Conservation (phyloP, 2,329 filamentous ascomycete genomes). For the Sarocladium strictum region DNA sequence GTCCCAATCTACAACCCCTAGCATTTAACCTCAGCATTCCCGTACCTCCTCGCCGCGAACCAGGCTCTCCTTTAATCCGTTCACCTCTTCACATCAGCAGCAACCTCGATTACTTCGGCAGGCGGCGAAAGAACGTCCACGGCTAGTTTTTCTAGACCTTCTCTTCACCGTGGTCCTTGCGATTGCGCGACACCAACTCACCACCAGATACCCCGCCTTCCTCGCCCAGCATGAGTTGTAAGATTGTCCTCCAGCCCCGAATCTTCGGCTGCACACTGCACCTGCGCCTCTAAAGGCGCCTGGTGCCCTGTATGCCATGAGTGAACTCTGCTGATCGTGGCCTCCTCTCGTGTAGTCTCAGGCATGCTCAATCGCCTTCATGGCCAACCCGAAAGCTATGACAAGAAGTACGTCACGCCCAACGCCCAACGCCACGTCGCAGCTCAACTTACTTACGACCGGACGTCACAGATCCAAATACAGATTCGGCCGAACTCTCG, state of each 20-base stretch:
- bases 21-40: constrained; percentile 7
- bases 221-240: constrained; percentile 12
- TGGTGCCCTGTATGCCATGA: not conserved
- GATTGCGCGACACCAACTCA: not conserved
- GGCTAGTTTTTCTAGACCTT: not conserved
- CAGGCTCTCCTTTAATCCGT: not conserved
- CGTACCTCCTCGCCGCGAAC: not conserved
- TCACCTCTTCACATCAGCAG: not conserved
- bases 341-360: constrained; percentile 51
- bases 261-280: not conserved
- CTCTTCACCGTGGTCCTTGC: not conserved
- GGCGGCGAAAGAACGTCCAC: not conserved
- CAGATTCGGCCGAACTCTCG: constrained; percentile 85
- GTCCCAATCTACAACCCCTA: constrained; percentile 3
- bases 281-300: not conserved
- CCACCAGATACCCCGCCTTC: constrained; percentile 12
- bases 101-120: not conserved
- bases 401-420: constrained; percentile 70
- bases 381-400: constrained; percentile 95
- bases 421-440: constrained; percentile 12
- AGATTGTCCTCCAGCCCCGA: not conserved
- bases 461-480: constrained; percentile 66
- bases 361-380: constrained; percentile 94
- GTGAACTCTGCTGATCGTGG: constrained; percentile 18
- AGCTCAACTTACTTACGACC: constrained; percentile 19